Evolutionary conservation across 257 asterid genomes (phyloP).

Genomic region (Parsonsia alboflavescens): DNA sequence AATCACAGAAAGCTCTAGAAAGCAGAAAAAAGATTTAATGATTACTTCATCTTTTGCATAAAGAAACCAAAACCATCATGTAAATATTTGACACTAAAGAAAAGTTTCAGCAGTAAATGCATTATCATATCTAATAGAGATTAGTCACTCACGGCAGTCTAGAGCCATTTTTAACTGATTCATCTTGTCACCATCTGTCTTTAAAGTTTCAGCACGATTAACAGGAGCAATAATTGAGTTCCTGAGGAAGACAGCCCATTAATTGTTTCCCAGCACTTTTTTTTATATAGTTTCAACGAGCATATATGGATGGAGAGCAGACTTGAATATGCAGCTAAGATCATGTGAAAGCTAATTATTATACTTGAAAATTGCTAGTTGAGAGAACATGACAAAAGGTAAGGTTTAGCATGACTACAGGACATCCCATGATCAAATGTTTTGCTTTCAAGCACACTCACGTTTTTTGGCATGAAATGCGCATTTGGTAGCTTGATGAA

Average conservation of each 20-base stretch:
- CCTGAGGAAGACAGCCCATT: conserved; percentile 19
- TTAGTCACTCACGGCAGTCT: conserved; percentile 25
- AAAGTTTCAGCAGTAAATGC: not conserved
- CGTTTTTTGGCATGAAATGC: conserved; percentile 43
- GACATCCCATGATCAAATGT: not conserved
- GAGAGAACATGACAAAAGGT: not conserved
- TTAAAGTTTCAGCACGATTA: conserved; percentile 28
- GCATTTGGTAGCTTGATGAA: conserved; percentile 32
- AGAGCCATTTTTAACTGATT: conserved; percentile 18
- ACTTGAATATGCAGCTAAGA: not conserved
- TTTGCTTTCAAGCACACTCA: conserved; percentile 29
- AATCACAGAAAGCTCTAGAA: conserved; percentile 60
- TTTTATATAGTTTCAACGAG: conserved; percentile 4
- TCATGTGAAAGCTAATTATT: not conserved
- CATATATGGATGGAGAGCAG: not conserved
- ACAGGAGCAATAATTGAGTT: conserved; percentile 31
- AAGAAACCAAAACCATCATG: conserved; percentile 3
- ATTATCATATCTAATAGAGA: not conserved
- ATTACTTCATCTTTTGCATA: not conserved
- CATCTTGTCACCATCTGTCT: conserved; percentile 26
- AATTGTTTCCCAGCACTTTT: not conserved
- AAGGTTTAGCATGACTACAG: conserved; percentile 9
- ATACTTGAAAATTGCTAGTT: not conserved
- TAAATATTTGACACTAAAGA: not conserved
- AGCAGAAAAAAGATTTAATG: conserved; percentile 8